These are phyloP conservation scores for Globisporangium middletonii DNA, from an alignment of 352 stramenopile genomes.

Conservation along the genomic window DNA sequence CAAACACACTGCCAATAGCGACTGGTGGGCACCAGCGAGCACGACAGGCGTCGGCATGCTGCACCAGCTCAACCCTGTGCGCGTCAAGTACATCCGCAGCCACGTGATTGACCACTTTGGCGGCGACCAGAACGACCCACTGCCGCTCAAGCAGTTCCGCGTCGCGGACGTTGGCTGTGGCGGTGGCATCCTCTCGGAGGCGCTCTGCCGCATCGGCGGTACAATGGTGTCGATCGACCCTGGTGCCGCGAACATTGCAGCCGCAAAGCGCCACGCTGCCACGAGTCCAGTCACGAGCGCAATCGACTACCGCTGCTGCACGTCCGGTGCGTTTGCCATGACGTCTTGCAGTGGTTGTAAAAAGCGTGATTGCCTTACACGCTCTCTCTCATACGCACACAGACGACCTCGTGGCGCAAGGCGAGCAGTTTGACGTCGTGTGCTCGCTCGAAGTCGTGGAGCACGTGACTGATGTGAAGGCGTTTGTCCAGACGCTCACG, in stretches of 20 bases:
- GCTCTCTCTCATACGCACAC: background rate
- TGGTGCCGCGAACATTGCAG: constrained; percentile 63
- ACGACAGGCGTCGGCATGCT: constrained; percentile 68
- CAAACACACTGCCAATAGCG: constrained; percentile 23
- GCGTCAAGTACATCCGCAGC: constrained; percentile 78
- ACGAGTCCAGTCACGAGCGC: constrained; percentile 40
- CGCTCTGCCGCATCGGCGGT: constrained; percentile 71
- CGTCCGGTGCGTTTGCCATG: constrained; percentile 37
- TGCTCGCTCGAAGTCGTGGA: constrained; percentile 85
- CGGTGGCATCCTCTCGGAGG: constrained; percentile 79
- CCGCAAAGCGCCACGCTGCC: constrained; percentile 54
- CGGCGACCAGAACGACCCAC: constrained; percentile 34
- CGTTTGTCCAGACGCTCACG: constrained; percentile 70
- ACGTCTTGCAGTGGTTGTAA: background rate
- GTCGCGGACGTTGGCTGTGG: constrained; percentile 78
- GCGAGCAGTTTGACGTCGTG: constrained; percentile 78
- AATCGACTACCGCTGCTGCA: constrained; percentile 82
- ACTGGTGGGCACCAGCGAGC: constrained; percentile 79
- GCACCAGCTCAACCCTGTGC: constrained; percentile 80
- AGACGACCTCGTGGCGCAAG: constrained; percentile 69
- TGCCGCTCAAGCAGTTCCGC: constrained; percentile 44
- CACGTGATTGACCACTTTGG: constrained; percentile 65
- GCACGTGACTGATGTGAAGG: constrained; percentile 62
- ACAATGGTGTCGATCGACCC: constrained; percentile 71
- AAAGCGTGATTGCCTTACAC: no score